Base-by-base conservation (phyloP, 2,329 filamentous ascomycete genomes). In the Camptophora hylomeconis region DNA sequence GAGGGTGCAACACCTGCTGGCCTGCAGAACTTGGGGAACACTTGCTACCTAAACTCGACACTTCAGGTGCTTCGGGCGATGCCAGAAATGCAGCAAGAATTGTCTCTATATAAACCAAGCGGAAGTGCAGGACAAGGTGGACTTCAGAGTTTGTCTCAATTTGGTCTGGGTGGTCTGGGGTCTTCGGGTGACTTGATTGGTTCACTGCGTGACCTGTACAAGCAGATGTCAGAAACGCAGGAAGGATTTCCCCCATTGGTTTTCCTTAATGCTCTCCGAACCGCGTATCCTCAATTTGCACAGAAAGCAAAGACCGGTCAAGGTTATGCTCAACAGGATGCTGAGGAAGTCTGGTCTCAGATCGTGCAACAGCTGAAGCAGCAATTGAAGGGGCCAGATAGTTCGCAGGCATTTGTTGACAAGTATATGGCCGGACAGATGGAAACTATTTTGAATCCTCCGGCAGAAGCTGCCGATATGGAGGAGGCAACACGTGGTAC, bases 341-440 rank as follows among this genome's bases (percentile, higher is more conserved):
- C 89, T 1, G 89, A 98, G 55, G 89, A 98, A 56, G 89, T 87
- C 25, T 98, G 87, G 84, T 89, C 87, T 12, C 87, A 95, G 51
- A 92, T 98, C 37, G 61, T 98, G 5, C 74, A 79, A 24, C 80
- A 87, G 48, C 60, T 98, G 20, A 74, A 79, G 38, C 71, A 80
- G 46, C 87, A 81, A 50, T 60, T 95, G 28, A 76, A 73, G 49
- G 46, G 48, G 20, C 50, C 60, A 12, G 55, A 61, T 3, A 50
- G 61, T 2, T 66, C 74, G 2, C 52, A 63, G 1, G 81, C 81
- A 0, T 93, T 92, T 50, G 70, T 98, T 38, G 83, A 94, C 50
- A 83, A 79, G 52, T 95, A 87, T 60, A 75, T 98, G 67, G 70
- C 78, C 10, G 87, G 89, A 33, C 71, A 71, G 43, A 84, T 94